Base-by-base conservation (phyloP, 2,329 filamentous ascomycete genomes). In the Aspergillus bombycis region DNA sequence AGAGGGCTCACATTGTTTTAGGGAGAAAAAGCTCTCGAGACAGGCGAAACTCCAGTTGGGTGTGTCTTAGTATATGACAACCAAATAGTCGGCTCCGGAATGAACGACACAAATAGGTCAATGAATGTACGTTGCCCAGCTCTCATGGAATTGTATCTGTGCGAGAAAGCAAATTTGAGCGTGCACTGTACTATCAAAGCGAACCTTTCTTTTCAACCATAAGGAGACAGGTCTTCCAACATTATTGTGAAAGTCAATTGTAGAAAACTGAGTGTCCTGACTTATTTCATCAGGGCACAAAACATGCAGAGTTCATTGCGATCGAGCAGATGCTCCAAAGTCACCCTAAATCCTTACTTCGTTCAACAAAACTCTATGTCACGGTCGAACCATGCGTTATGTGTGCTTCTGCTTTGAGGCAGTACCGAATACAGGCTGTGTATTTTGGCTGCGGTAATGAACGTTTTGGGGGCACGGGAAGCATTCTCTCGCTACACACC, bases 351-450 rank as follows among this genome's bases (percentile, higher is more conserved):
- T 85, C 84, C 14, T 86, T 94, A 66, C 83, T 98, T 69, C 83
- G 82, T 45, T 87, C 94, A 67, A 91, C 89, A 11, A 88, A 91
- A 73, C 87, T 99, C 58, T 99, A 99, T 78, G 95, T 99, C 56
- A 99, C 95, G 0, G 94, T 99, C 60, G 96, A 99, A 80, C 95
- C 95, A 5, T 99, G 95, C 78, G 93, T 99, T 81, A 99, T 99
- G 95, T 99, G 95, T 76, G 95, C 95, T 14, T 96, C 93, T 8
- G 88, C 96, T 59, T 85, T 99, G 57, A 88, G 93, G 58, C 96
- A 99, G 78, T 90, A 96, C 68, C 87, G 89, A 16, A 93, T 99
- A 78, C 88, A 91, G 66, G 91, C 90, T 69, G 95, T 99, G 36
- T 98, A 94, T 78, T 99, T 95, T 78, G 96, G 95, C 5, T 96